phyloP scores from a whole-genome alignment of 768 basidiomycete genomes.

The Boletellus sp. region DNA sequence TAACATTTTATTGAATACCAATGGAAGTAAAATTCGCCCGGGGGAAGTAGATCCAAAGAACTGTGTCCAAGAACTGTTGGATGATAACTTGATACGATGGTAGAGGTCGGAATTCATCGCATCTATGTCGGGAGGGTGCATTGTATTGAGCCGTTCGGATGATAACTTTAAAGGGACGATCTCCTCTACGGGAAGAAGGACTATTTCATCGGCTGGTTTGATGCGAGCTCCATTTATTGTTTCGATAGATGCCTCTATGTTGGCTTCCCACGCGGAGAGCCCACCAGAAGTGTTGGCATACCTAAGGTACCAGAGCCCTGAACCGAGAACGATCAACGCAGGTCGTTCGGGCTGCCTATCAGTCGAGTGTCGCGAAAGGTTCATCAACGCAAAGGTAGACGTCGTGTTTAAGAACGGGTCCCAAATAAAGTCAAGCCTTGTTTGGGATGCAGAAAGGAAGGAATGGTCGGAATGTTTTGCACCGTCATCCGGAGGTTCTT shows the following conservation, averaged over 20 bases:
- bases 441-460: slow-evolving; percentile 44
- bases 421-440: slow-evolving; percentile 65
- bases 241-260: slow-evolving; percentile 63
- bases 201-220: slow-evolving; percentile 63
- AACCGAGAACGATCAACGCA: slow-evolving; percentile 75
- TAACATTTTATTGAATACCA: slow-evolving; percentile 79
- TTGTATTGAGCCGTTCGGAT: slow-evolving; percentile 57
- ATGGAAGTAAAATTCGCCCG: slow-evolving; percentile 55
- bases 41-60: slow-evolving; percentile 20
- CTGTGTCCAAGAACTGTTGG: slow-evolving; percentile 28
- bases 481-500: slow-evolving; percentile 48
- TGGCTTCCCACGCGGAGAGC: slow-evolving; percentile 72
- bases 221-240: slow-evolving; percentile 36
- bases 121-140: slow-evolving; percentile 77
- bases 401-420: slow-evolving; percentile 84
- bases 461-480: slow-evolving; percentile 68
- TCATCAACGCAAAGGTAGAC: slow-evolving; percentile 45
- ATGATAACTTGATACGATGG: slow-evolving; percentile 54
- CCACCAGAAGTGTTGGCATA: slow-evolving; percentile 71
- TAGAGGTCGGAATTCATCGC: slow-evolving; percentile 87
- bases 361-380: slow-evolving; percentile 7
- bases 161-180: slow-evolving; percentile 65
- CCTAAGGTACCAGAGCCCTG: slow-evolving; percentile 87
- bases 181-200: slow-evolving; percentile 76
- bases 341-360: slow-evolving; percentile 34